A percentile compares a stretch with the other conserved stretches of the same genome.
Evolutionary conservation across 2,329 filamentous ascomycete species (phyloP).

Genomic region (Claviceps capensis): DNA sequence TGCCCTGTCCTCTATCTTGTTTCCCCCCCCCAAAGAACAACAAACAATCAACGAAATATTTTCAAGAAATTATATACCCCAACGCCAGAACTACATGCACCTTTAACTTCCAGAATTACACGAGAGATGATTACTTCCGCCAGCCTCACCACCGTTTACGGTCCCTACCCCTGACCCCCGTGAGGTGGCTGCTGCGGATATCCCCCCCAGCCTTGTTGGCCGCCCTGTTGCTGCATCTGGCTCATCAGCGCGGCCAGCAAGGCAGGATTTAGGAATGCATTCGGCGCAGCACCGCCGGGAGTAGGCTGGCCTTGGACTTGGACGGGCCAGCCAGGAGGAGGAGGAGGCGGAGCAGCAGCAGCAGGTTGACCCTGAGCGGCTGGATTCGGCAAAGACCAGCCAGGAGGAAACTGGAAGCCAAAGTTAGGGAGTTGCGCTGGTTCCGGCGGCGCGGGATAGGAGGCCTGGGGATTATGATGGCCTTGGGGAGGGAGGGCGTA

Average conservation of each 20-base stretch:
- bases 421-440: conserved; percentile 19
- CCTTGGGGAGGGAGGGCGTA: conserved; percentile 26
- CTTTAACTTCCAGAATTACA: neutral
- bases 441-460: conserved; percentile 12
- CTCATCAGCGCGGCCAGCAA: conserved; percentile 38
- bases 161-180: conserved; percentile 5
- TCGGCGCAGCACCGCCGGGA: conserved; percentile 18
- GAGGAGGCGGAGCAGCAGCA: conserved; percentile 22
- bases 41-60: neutral
- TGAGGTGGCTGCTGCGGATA: conserved; percentile 15
- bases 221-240: conserved; percentile 26
- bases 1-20: no score
- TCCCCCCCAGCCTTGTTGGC: conserved; percentile 14
- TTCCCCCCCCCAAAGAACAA: no score
- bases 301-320: conserved; percentile 16
- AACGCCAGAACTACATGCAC: neutral
- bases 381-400: conserved; percentile 24
- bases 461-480: conserved; percentile 16
- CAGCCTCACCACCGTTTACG: neutral
- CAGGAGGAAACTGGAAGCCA: conserved; percentile 31
- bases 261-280: conserved; percentile 39
- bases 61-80: neutral
- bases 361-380: neutral
- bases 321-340: conserved; percentile 20
- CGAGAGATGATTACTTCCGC: neutral